Evolutionary conservation across 2,329 filamentous ascomycete species (phyloP), one percentile per base, ranked within the genome.

Genomic region (Trichoderma koningiopsis): DNA sequence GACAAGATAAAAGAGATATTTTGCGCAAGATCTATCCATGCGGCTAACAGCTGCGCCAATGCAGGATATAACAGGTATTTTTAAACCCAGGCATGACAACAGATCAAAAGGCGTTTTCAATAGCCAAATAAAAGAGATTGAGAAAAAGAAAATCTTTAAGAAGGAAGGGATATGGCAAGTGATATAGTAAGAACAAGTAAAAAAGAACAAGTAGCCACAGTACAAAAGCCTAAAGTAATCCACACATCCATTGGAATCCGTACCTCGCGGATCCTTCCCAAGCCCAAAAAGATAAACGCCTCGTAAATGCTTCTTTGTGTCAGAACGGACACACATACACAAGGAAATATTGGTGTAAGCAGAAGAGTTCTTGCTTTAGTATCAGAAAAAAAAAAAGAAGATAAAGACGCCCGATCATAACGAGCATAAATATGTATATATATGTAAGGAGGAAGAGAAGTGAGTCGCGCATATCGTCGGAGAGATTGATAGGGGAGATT

Each of bases 281-380:
- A 56, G n/a, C 57, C 40, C 59, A 22, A 40, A 40, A 35, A 22
- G 53, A 29, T 16, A 49, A 70, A 70, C 64, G 69, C 69, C 69
- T 68, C 67, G 69, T 55, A 68, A 70, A 70, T 70, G 69, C 69
- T 63, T 67, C 55, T 60, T 52, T 33, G 64, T 53, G 64, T 47
- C 65, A 10, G 37, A 29, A 27, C 22, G 11, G 62, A 64, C 68
- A 66, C 57, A 63, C 60, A 60, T 29, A 69, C 56, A 47, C 53
- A 65, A 69, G 61, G 68, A 61, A 65, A 69, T 24, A 49, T 27
- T 47, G 33, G 40, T 65, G n/a, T 31, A 67, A 49, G 40, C 52
- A 59, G 40, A 53, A 22, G 27, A 27, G n/a, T 31, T 14, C 11
- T 49, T 67, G 63, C 55, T 59, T 43, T 52, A 58, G 29, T 49